phyloP scores from a whole-genome alignment of 192 early-diverging fungal genomes.

The Coemansia umbellata region DNA sequence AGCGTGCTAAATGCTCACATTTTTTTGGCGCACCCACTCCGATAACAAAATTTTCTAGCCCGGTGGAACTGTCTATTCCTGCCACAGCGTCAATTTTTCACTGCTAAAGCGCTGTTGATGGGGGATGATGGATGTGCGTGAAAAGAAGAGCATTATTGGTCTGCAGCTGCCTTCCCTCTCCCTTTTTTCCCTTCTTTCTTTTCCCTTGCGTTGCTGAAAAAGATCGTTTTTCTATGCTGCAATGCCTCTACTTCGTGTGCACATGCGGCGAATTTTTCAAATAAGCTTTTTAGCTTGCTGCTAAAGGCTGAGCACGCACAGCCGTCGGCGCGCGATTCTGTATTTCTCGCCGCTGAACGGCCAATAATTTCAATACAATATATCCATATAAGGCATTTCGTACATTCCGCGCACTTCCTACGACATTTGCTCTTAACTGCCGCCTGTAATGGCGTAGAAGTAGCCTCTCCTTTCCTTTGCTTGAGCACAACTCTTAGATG shows the following conservation, averaged over 20 bases:
- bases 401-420: no score
- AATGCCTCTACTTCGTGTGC: background rate
- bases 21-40: slow-evolving; percentile 8
- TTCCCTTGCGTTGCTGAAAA: background rate
- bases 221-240: background rate
- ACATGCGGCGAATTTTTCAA: slow-evolving; percentile 7
- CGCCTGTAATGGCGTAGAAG: no score
- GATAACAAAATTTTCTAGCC: slow-evolving; percentile 3
- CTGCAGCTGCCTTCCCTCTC: background rate
- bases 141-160: no score
- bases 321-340: no score
- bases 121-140: background rate
- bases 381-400: no score
- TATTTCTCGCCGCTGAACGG: no score
- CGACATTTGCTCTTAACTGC: no score
- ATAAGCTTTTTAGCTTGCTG: no score
- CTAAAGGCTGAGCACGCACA: no score
- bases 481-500: no score
- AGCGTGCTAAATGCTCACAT: background rate
- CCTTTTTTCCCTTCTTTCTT: background rate
- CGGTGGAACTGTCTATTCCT: slow-evolving; percentile 7
- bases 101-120: background rate
- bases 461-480: no score
- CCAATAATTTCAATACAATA: no score
- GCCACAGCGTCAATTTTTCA: background rate